phyloP scores from a whole-genome alignment of 768 basidiomycete species.

The Dioszegia hungarica region DNA sequence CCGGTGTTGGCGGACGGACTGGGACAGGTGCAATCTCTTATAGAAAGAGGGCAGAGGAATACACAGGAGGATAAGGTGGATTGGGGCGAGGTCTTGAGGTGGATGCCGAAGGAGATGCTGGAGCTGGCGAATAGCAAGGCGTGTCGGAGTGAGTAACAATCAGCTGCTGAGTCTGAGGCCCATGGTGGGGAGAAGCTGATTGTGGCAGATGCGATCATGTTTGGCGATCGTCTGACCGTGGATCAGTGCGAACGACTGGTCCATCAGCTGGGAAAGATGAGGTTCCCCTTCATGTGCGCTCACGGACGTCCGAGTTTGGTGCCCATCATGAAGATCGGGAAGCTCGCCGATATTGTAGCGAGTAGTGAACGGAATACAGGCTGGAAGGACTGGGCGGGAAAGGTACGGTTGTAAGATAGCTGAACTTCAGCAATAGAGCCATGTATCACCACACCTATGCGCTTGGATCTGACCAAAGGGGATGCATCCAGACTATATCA shows the following conservation, averaged over 20 bases:
- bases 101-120: constrained; percentile 75
- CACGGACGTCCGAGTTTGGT: constrained; percentile 73
- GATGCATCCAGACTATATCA: no score
- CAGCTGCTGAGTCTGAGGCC: not conserved
- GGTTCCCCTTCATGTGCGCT: constrained; percentile 91
- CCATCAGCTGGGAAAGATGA: constrained; percentile 61
- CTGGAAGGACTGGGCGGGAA: constrained; percentile 3
- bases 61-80: constrained; percentile 53
- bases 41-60: not conserved
- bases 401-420: no score
- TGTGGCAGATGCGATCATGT: constrained; percentile 85
- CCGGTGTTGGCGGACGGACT: constrained; percentile 57
- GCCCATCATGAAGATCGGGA: constrained; percentile 51
- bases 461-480: no score
- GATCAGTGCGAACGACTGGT: constrained; percentile 70
- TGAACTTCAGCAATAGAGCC: no score
- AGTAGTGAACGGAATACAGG: not conserved
- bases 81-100: constrained; percentile 61
- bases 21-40: constrained; percentile 23
- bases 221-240: constrained; percentile 70
- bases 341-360: not conserved
- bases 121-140: constrained; percentile 92
- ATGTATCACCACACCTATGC: no score
- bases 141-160: constrained; percentile 68
- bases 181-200: constrained; percentile 7